Conservation (phyloP, 1,284 basidiomycete species). For the Boletus semigastroideus region DNA sequence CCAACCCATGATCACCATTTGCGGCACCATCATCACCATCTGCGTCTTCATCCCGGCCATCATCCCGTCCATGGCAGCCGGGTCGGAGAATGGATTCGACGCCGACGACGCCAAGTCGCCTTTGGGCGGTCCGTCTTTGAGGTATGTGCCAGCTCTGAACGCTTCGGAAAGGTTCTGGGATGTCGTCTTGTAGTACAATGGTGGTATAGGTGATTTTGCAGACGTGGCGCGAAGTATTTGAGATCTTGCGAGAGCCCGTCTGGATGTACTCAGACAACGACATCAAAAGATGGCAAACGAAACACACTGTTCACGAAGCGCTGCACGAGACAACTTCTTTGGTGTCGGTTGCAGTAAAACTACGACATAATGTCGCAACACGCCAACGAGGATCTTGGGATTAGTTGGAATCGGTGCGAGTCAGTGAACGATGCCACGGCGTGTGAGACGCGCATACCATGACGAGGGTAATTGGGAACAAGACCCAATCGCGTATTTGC, state of each 20-base stretch:
- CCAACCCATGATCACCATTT: slow-evolving; percentile 99
- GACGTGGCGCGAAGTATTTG: slow-evolving; percentile 81
- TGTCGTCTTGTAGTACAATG: slow-evolving; percentile 71
- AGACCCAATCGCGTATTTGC: slow-evolving; percentile 91
- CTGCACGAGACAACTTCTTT: slow-evolving; percentile 76
- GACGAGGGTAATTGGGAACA: slow-evolving; percentile 96
- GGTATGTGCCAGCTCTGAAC: slow-evolving; percentile 75
- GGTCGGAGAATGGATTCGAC: slow-evolving; percentile 81
- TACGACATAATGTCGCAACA: slow-evolving; percentile 93
- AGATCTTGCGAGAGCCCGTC: slow-evolving; percentile 82
- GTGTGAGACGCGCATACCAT: slow-evolving; percentile 63
- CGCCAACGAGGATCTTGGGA: slow-evolving; percentile 84
- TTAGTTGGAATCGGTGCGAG: not conserved
- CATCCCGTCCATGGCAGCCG: slow-evolving; percentile 94
- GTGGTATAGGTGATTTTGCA: slow-evolving; percentile 78
- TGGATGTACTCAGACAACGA: slow-evolving; percentile 32
- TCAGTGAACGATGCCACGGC: not conserved
- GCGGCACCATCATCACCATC: slow-evolving; percentile 97
- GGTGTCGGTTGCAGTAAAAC: slow-evolving; percentile 82
- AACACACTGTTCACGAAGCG: slow-evolving; percentile 92
- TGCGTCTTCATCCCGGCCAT: slow-evolving; percentile 99
- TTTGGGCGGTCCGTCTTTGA: slow-evolving; percentile 81
- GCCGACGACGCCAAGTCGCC: slow-evolving; percentile 56
- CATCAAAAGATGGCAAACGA: not conserved
- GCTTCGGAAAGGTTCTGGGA: slow-evolving; percentile 70